These are phyloP conservation scores for Talaromyces albobiverticillius DNA, from an alignment of 2,329 filamentous ascomycete species.

Conservation along the genomic window DNA sequence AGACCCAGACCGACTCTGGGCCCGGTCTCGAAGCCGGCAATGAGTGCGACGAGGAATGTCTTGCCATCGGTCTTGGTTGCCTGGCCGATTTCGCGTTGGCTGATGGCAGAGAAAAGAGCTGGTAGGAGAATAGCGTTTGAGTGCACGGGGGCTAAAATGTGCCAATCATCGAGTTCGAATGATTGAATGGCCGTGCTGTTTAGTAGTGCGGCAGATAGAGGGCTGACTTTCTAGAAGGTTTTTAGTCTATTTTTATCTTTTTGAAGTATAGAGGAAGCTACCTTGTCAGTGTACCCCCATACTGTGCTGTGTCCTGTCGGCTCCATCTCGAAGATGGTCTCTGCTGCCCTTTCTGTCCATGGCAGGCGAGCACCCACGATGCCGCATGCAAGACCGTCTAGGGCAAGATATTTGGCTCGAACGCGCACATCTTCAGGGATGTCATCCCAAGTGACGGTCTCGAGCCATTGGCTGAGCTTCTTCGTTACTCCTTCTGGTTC, in stretches of 20 bases:
- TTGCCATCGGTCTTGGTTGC: slow-evolving; percentile 22
- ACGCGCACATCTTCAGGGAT: slow-evolving; percentile 31
- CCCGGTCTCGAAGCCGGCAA: slow-evolving; percentile 42
- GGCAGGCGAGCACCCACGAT: slow-evolving; percentile 1
- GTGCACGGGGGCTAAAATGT: slow-evolving; percentile 41
- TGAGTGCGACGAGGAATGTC: slow-evolving; percentile 33
- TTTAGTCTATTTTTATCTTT: background rate
- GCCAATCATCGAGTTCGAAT: slow-evolving; percentile 46
- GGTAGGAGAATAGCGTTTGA: slow-evolving; percentile 38
- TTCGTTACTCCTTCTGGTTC: slow-evolving; percentile 9
- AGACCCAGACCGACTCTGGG: slow-evolving; percentile 38
- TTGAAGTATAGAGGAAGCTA: background rate
- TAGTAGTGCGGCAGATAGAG: slow-evolving; percentile 39
- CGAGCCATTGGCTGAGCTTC: slow-evolving; percentile 3
- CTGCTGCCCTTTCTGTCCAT: slow-evolving; percentile 7
- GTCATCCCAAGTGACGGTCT: slow-evolving; percentile 16
- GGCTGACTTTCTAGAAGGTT: slow-evolving; percentile 28
- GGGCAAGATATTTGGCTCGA: slow-evolving; percentile 42
- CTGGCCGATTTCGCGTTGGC: background rate
- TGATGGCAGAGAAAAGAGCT: slow-evolving; percentile 36
- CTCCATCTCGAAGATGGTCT: slow-evolving; percentile 8
- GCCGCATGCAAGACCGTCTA: slow-evolving; percentile 43
- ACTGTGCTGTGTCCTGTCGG: slow-evolving; percentile 27
- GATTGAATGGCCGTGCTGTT: slow-evolving; percentile 46
- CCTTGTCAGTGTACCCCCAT: slow-evolving; percentile 17